Evolutionary conservation across 1,284 basidiomycete species (phyloP).

Genomic region (Fomitopsis betulina): DNA sequence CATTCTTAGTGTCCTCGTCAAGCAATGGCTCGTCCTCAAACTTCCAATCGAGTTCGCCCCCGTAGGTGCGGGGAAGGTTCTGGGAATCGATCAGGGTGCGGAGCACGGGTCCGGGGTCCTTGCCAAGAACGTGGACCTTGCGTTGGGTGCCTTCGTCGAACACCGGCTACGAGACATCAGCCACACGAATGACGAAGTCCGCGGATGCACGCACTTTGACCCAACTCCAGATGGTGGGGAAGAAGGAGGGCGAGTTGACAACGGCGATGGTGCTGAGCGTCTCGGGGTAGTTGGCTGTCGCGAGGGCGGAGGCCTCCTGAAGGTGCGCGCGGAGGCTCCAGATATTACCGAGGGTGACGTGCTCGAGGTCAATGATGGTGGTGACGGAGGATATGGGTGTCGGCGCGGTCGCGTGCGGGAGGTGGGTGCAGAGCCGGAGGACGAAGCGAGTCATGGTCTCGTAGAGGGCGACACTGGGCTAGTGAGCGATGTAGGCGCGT

Average conservation of each 20-base stretch:
- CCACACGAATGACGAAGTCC: neutral
- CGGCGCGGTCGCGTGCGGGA: conserved; percentile 49
- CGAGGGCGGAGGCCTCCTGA: conserved; percentile 67
- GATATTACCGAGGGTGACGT: conserved; percentile 56
- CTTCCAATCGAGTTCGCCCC: conserved; percentile 63
- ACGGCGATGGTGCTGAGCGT: conserved; percentile 60
- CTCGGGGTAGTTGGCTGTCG: conserved; percentile 78
- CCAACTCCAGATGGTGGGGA: conserved; percentile 76
- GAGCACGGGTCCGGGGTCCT: conserved; percentile 47
- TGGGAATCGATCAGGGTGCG: conserved; percentile 46
- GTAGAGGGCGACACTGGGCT: conserved; percentile 47
- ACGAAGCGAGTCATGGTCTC: conserved; percentile 64
- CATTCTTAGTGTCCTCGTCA: conserved; percentile 47
- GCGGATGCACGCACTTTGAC: conserved; percentile 48
- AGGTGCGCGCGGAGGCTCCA: conserved; percentile 68
- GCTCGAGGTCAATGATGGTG: conserved; percentile 70
- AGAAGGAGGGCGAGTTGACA: conserved; percentile 74
- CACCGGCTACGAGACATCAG: conserved; percentile 32
- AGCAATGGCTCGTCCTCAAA: conserved; percentile 58
- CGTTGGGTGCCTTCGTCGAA: conserved; percentile 72
- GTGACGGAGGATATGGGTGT: conserved; percentile 60
- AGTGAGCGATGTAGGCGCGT: neutral
- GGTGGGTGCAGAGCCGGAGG: conserved; percentile 57
- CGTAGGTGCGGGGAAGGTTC: conserved; percentile 63
- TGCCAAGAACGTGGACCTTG: conserved; percentile 67